A percentile compares a stretch with the other conserved stretches of the same genome.
Conservation (phyloP, 164 flowering plant genomes). For the Brasenia schreberi region DNA sequence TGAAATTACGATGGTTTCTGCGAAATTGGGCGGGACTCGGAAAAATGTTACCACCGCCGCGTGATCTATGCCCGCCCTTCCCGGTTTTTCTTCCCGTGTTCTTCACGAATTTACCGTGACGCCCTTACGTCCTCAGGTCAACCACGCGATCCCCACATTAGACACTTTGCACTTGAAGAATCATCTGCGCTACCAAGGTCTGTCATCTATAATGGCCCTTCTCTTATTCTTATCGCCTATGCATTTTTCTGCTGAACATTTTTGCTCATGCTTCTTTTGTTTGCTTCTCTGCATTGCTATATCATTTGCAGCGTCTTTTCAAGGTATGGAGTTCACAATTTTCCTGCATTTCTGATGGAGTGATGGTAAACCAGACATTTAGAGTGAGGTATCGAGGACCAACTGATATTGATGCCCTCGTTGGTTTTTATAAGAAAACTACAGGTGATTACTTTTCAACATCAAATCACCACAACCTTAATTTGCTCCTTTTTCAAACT, state of each 20-base stretch:
- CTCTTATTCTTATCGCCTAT: no score
- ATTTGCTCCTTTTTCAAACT: no score
- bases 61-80: no score
- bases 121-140: no score
- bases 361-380: constrained; percentile 46
- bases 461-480: no score
- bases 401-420: constrained; percentile 45
- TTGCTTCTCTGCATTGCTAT: neutral
- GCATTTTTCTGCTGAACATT: neutral
- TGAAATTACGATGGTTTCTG: no score
- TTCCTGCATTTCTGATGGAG: constrained; percentile 63
- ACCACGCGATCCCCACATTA: no score
- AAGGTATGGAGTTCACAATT: constrained; percentile 75
- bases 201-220: neutral
- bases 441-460: constrained; percentile 36
- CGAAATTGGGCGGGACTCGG: no score
- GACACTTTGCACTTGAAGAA: constrained; percentile 62
- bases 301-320: constrained; percentile 54
- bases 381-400: constrained; percentile 43
- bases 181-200: constrained; percentile 78
- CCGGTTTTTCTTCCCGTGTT: no score
- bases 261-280: no score
- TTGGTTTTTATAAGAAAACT: constrained; percentile 39
- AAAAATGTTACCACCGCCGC: no score
- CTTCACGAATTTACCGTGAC: no score